Base-by-base conservation (phyloP, 2,329 filamentous ascomycete genomes). In the Hymenoscyphus salicellus region DNA sequence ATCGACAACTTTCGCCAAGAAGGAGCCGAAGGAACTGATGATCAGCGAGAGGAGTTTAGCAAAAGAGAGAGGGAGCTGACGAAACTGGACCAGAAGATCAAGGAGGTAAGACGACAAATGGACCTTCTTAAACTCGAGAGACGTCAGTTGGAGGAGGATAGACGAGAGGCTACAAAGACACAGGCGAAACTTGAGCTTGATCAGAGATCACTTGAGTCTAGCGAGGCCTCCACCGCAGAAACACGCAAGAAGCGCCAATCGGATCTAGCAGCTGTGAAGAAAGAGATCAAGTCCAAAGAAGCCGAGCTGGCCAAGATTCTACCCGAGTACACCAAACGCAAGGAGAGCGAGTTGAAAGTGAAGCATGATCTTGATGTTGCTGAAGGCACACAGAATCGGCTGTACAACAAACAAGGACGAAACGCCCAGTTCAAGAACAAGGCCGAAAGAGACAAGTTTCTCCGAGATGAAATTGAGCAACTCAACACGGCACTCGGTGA, bases 351-450 rank as follows among this genome's bases (percentile, higher is more conserved):
- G 75, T 83, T 84, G 17, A 83, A 86, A 17, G 81, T 91, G 32
- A 89, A 88, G 72, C 82, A 88, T 63, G 86, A 90, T 65, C 82
- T 98, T 11, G 89, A 93, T 57, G 83, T 90, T 59, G 90, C 90
- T 0, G 90, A 96, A 72, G 89, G 89, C 7, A 84, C 86, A 5
- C 85, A 91, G 52, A 87, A 90, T 69, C 88, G 93, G 43, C 84
- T 99, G 7, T 92, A 96, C 74, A 91, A 91, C 60, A 99, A 99
- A 77, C 94, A 99, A 78, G 92, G 90, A 55, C 89, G 94, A 56
- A 93, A 90, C 69, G 89, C 90, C 20, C 90, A 92, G 67, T 99
- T 97, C 77, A 90, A 85, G 74, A 96, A 87, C 76, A 97, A 97
- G 80, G 85, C 86, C 8, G 92, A 98, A 75, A 89, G 96, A 55